Evolutionary conservation across 2,329 filamentous ascomycete species (phyloP).

Genomic region (Botryotinia globosa): DNA sequence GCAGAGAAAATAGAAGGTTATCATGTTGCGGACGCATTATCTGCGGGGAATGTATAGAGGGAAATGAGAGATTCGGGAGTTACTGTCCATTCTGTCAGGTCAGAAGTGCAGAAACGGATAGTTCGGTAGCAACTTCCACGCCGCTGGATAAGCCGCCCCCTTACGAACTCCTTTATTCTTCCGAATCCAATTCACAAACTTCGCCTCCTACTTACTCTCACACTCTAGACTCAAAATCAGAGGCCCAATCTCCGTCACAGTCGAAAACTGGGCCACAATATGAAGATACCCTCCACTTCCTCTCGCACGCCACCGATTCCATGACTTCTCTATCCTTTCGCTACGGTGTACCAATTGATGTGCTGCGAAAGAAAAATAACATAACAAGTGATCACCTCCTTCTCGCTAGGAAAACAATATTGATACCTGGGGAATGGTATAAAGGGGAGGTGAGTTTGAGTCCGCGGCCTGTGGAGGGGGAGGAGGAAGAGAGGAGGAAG

Average conservation of each 20-base stretch:
- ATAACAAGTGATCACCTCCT: conserved; percentile 71
- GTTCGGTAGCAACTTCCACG: not conserved
- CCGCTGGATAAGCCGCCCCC: not conserved
- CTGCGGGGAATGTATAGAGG: conserved; percentile 11
- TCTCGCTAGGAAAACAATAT: conserved; percentile 62
- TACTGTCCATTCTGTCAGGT: conserved; percentile 72
- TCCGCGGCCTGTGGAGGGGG: conserved; percentile 68
- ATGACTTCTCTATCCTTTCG: conserved; percentile 66
- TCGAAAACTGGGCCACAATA: conserved; percentile 32
- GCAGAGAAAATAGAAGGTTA: not conserved
- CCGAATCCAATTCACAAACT: conserved; percentile 4
- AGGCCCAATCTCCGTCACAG: conserved; percentile 11
- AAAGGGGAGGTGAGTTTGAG: conserved; percentile 65
- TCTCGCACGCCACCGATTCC: conserved; percentile 67
- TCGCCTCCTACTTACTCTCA: conserved; percentile 28
- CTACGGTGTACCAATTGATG: conserved; percentile 64
- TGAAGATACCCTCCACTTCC: conserved; percentile 72
- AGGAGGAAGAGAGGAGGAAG: conserved; percentile 71
- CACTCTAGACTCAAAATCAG: conserved; percentile 42
- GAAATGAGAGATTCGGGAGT: conserved; percentile 6
- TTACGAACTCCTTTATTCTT: not conserved
- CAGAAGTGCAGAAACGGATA: conserved; percentile 46
- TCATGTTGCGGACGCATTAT: conserved; percentile 13
- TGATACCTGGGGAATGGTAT: conserved; percentile 71
- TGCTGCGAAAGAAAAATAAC: conserved; percentile 64